These are phyloP conservation scores for Begonia fuchsioides DNA, from an alignment of 306 rosid genomes.

Conservation along the genomic window DNA sequence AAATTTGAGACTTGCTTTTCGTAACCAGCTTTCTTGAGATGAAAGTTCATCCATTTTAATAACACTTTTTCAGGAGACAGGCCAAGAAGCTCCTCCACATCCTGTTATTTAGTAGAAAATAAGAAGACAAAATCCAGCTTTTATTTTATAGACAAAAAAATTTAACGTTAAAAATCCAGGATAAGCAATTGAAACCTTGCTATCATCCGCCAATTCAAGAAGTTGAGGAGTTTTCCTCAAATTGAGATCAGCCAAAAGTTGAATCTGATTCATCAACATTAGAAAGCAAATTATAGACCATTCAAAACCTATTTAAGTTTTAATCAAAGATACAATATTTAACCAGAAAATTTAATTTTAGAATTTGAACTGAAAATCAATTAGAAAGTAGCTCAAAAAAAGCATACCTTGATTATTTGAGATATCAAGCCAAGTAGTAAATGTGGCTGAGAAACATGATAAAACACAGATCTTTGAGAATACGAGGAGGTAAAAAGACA, in stretches of 20 bases:
- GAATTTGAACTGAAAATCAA: not conserved
- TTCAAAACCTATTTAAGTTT: constrained; percentile 7
- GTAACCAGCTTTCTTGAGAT: constrained; percentile 85
- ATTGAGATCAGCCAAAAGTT: constrained; percentile 86
- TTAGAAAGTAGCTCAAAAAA: constrained; percentile 2
- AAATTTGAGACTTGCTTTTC: constrained; percentile 91
- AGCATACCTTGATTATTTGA: constrained; percentile 76
- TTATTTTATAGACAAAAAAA: too few relatives aligned
- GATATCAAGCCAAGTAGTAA: constrained; percentile 90
- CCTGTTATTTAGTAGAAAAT: constrained; percentile 27
- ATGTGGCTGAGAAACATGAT: constrained; percentile 50
- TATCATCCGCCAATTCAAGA: constrained; percentile 88
- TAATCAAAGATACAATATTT: constrained; percentile 2
- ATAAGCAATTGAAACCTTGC: constrained; percentile 39
- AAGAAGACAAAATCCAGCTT: too few relatives aligned
- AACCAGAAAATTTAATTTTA: too few relatives aligned
- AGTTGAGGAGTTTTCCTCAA: constrained; percentile 98
- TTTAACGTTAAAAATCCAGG: constrained; percentile 1
- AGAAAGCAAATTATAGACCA: constrained; percentile 9
- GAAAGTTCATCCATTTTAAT: constrained; percentile 98
- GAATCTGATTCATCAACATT: constrained; percentile 49
- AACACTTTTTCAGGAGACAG: constrained; percentile 90
- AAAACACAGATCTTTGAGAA: constrained; percentile 8
- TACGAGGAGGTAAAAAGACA: not conserved
- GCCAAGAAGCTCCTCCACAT: constrained; percentile 91